Evolutionary conservation across 139 green algal genomes (phyloP).

Genomic region (Coelastrella sp.): DNA sequence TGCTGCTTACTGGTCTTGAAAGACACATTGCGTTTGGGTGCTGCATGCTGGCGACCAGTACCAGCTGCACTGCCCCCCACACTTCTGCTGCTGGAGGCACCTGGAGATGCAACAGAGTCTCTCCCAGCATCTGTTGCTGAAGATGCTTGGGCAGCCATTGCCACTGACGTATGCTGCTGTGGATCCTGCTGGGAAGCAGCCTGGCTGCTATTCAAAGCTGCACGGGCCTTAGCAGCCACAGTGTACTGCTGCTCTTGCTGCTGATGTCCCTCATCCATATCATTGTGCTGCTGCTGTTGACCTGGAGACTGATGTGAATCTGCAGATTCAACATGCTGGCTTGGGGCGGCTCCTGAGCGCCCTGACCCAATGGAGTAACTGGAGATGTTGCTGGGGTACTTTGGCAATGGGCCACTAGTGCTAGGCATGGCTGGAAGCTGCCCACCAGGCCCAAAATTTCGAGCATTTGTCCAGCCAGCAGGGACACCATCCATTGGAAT

Average conservation of each 20-base stretch:
- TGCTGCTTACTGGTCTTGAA: slow-evolving; percentile 30
- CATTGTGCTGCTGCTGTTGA: too few relatives aligned
- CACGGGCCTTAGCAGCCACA: neutral
- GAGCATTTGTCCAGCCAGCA: neutral
- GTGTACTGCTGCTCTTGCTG: slow-evolving; percentile 39
- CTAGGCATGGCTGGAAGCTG: neutral
- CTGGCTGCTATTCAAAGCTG: neutral
- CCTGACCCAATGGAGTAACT: slow-evolving; percentile 10
- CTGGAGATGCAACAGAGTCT: neutral
- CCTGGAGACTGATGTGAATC: too few relatives aligned
- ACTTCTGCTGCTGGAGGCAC: neutral
- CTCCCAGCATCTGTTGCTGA: neutral
- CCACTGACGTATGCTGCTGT: too few relatives aligned
- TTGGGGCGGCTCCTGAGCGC: neutral
- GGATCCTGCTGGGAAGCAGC: neutral
- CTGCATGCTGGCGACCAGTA: neutral
- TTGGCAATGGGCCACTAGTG: neutral
- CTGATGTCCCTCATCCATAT: slow-evolving; percentile 21
- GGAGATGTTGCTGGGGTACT: slow-evolving; percentile 41
- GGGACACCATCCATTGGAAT: neutral
- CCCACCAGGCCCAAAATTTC: neutral
- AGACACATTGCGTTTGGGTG: neutral
- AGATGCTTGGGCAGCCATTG: neutral
- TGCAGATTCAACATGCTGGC: too few relatives aligned
- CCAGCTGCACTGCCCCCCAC: neutral